phyloP scores from a whole-genome alignment of 805 yeast genomes.

The Candida qinlingensis region DNA sequence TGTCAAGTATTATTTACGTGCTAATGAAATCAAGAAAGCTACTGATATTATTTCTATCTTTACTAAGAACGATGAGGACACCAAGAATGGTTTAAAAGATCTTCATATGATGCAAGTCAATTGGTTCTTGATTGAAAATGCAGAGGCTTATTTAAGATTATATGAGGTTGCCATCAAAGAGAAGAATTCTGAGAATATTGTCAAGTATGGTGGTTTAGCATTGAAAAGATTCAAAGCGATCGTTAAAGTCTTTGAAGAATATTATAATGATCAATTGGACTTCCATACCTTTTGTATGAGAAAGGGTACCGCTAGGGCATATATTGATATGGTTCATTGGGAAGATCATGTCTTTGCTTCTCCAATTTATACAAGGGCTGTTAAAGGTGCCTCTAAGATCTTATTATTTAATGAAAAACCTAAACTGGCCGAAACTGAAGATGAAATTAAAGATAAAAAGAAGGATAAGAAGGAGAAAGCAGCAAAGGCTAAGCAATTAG shows the following conservation, averaged over 20 bases:
- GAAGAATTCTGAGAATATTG: constrained; percentile 29
- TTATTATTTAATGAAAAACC: constrained; percentile 33
- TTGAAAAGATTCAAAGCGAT: constrained; percentile 72
- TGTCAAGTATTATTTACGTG: constrained; percentile 76
- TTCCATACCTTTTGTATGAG: constrained; percentile 91
- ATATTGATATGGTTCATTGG: constrained; percentile 74
- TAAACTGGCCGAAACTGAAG: constrained; percentile 16
- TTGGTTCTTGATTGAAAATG: constrained; percentile 83
- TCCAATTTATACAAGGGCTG: constrained; percentile 68
- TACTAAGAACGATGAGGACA: constrained; percentile 76
- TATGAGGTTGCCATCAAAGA: constrained; percentile 41
- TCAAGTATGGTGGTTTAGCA: constrained; percentile 62
- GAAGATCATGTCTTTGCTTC: constrained; percentile 67
- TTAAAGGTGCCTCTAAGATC: constrained; percentile 56
- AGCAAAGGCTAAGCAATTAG: constrained; percentile 48
- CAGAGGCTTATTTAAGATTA: constrained; percentile 69
- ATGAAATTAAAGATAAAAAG: constrained; percentile 33
- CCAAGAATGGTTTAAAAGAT: constrained; percentile 75
- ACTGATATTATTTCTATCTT: constrained; percentile 69
- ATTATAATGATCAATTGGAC: constrained; percentile 81
- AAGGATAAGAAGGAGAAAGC: constrained; percentile 55
- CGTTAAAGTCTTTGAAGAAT: constrained; percentile 61
- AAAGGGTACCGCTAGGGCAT: constrained; percentile 85
- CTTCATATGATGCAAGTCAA: constrained; percentile 85
- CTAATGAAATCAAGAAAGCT: constrained; percentile 69